Evolutionary conservation across 257 asterid genomes (phyloP), one percentile per base, ranked within the genome.

Genomic region (Solanum paucissectum): DNA sequence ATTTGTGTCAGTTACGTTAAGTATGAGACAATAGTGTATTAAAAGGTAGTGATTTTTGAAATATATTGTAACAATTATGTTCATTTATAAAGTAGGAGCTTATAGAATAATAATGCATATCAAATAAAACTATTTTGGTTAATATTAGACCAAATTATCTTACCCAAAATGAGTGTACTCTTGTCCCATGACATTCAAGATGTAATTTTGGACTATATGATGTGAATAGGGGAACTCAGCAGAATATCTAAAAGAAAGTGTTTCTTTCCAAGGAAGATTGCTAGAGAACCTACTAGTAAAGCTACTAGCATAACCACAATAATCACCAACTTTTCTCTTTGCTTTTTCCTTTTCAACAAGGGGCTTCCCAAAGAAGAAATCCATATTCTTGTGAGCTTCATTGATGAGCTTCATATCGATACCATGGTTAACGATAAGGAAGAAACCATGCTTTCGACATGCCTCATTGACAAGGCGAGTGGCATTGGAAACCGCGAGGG

Each of bases 241-340:
- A 66, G 87, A 90, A 58, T 93, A 93, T 18, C 87, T 89, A 18
- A 94, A 89, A 64, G 98, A 93, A 37, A 95, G 91, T 5, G 98
- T 95, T 72, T 95, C 98, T 87, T 95, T 95, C 98, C 98, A 95
- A 4, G 98, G 98, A 79, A 95, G 98, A 49, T 95, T 94, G 23
- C 93, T 89, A 14, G 98, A 92, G 90, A 95, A 95, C 84, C 98
- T 88, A 66, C 79, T 88, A 16, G 94, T 93, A 79, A 95, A 95
- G 90, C 98, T 95, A 86, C 98, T 95, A 12, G 98, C 91, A 81
- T 95, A 95, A 58, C 98, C 98, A 86, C 92, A 92, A 60, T 91
- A 93, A 14, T 95, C 97, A 34, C 97, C 98, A 2, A 74, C 55
- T 72, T 90, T 94, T 82, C 98, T 90, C 69, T 68, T 72, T 5